Percentiles rank a stretch among this genome's conserved stretches.
Conservation (phyloP, 495 filamentous ascomycete genomes). For the Talaromyces liani region DNA sequence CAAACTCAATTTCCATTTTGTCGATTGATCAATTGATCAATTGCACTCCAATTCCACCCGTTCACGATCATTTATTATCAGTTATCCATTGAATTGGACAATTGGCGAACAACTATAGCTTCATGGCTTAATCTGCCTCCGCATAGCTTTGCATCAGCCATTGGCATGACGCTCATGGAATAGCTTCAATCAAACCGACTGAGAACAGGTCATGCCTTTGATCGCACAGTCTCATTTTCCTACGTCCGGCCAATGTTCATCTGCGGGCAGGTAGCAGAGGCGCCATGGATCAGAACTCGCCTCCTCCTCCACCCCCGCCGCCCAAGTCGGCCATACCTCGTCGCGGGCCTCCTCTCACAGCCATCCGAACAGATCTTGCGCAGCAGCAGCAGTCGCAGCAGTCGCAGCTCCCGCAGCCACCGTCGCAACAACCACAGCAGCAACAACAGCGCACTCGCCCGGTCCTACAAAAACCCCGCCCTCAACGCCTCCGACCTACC, state of each 20-base stretch:
- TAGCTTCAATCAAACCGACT: not conserved
- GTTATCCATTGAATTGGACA: not conserved
- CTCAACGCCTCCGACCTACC: constrained; percentile 32
- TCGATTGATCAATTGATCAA: not conserved
- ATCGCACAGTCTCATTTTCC: not conserved
- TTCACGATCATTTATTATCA: not conserved
- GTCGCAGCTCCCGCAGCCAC: not conserved
- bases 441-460: not conserved
- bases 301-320: not conserved
- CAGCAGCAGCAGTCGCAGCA: constrained; percentile 6
- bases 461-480: constrained; percentile 11
- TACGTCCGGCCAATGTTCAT: not conserved
- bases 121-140: not conserved
- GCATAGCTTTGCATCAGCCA: not conserved
- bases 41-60: not conserved
- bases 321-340: constrained; percentile 10
- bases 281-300: constrained; percentile 5
- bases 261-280: constrained; percentile 1
- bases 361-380: constrained; percentile 6
- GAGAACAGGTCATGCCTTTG: not conserved
- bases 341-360: constrained; percentile 6
- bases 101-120: not conserved
- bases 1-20: not conserved
- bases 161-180: not conserved
- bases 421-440: not conserved